A percentile compares a stretch with the other conserved stretches of the same genome.
phyloP scores from a whole-genome alignment of 441 rosid genomes.

The Populus hybrid region DNA sequence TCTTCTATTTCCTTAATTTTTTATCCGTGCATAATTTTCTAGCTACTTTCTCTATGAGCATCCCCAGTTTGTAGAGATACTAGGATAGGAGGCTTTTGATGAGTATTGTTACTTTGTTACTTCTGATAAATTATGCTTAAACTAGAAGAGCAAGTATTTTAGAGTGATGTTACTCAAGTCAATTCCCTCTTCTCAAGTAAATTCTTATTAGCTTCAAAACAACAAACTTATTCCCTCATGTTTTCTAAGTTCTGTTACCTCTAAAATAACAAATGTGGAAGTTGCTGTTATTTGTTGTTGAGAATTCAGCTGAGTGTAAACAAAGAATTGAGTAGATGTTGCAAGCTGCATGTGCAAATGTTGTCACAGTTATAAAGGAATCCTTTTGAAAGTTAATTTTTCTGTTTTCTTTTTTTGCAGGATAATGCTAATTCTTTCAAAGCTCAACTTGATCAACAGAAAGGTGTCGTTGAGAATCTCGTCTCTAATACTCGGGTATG shows the following conservation, averaged over 20 bases:
- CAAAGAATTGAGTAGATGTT: not conserved
- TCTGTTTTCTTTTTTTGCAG: conserved; percentile 37
- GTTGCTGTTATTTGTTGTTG: conserved; percentile 5
- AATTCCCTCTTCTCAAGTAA: not conserved
- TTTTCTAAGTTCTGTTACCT: not conserved
- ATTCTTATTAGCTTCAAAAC: conserved; percentile 4
- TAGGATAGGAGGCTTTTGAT: conserved; percentile 4
- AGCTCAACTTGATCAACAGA: conserved; percentile 92
- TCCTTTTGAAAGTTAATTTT: conserved; percentile 7
- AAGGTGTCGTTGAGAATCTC: conserved; percentile 79
- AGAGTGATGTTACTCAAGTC: not conserved
- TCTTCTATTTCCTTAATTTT: not conserved
- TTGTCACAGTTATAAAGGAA: not conserved
- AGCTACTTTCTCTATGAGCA: not conserved
- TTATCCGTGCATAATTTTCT: not conserved
- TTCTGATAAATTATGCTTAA: not conserved
- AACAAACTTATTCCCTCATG: not conserved
- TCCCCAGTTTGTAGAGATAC: not conserved
- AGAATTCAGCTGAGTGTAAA: too few species aligned
- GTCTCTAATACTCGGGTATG: conserved; percentile 93
- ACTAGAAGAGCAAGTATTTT: not conserved
- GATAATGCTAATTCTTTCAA: conserved; percentile 77
- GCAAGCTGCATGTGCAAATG: not conserved
- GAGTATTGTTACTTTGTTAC: conserved; percentile 11
- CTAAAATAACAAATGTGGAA: not conserved